Base-by-base conservation (phyloP, 768 basidiomycete species). In the Clathrus columnatus region DNA sequence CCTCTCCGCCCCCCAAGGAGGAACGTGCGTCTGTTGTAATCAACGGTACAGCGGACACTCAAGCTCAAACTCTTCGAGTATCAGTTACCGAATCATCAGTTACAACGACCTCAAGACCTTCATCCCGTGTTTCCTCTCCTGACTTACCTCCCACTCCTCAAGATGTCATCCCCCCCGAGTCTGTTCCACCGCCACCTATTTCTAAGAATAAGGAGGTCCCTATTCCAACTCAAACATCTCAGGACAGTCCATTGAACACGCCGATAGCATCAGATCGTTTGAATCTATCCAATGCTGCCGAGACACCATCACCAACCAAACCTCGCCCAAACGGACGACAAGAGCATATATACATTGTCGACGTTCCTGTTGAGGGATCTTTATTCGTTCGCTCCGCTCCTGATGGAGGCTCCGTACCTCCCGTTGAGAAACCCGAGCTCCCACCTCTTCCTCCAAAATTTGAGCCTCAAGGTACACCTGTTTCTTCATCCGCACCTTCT, bases 351-450 rank as follows among this genome's bases (percentile, higher is more conserved):
- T 57, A 57, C 41, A 24, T 47, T 45, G 36, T 57, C 23, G 50
- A 51, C 24, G 56, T 57, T 27, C 56, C 56, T 42, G 50, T 51
- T 18, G 43, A 50, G n/a, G 56, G 49, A 2, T 26, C n/a, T 5
- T 27, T 50, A 18, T 51, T 57, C 27, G 29, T 42, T 30, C 49
- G 50, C 24, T 28, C 49, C n/a, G 32, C 50, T 28, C 50, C 48
- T 5, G 50, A 30, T 5, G 48, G 50, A 11, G 48, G 48, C 21
- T 50, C 49, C 23, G 30, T 29, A 10, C 50, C 56, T 26, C 56
- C 56, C 28, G 56, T 57, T 18, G 56, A 57, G 48, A 50, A 57
- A 41, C 56, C 56, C 50, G 47, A 27, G 5, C 49, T 57, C 24
- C 49, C 56, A 18, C 30, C 50, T 26, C 44, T 50, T 32, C 54